phyloP scores from a whole-genome alignment of 768 basidiomycete species.

The Termitomyces sp. region DNA sequence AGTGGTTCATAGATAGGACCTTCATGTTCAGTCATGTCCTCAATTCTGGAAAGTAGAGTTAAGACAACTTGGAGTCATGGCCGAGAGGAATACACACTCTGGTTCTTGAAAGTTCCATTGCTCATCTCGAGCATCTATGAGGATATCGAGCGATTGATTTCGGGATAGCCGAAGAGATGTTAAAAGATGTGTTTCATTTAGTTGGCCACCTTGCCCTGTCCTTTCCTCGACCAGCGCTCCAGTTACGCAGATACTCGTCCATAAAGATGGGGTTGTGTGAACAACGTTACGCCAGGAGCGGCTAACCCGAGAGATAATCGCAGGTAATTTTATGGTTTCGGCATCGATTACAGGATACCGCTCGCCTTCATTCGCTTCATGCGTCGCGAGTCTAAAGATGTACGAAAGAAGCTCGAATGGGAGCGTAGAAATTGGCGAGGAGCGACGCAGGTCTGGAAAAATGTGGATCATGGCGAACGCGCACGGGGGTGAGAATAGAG shows the following conservation, averaged over 20 bases:
- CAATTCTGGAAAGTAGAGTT: slow-evolving; percentile 16
- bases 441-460: neutral
- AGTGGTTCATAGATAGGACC: slow-evolving; percentile 24
- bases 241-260: slow-evolving; percentile 51
- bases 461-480: slow-evolving; percentile 4
- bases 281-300: slow-evolving; percentile 49
- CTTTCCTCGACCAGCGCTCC: slow-evolving; percentile 25
- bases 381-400: slow-evolving; percentile 46
- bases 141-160: slow-evolving; percentile 44
- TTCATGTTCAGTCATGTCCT: slow-evolving; percentile 14
- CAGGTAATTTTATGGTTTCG: slow-evolving; percentile 37
- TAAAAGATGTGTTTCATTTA: slow-evolving; percentile 33
- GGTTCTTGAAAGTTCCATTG: slow-evolving; percentile 53
- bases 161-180: slow-evolving; percentile 42
- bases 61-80: neutral
- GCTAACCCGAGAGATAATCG: slow-evolving; percentile 41
- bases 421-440: slow-evolving; percentile 32
- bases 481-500: neutral
- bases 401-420: slow-evolving; percentile 54
- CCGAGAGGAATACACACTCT: slow-evolving; percentile 29
- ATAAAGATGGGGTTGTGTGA: slow-evolving; percentile 41
- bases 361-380: slow-evolving; percentile 20
- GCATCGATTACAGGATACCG: slow-evolving; percentile 27
- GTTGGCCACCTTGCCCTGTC: neutral
- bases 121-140: slow-evolving; percentile 53